Evolutionary conservation across 805 yeast genomes (phyloP).

Genomic region (Lipomyces yamadae): DNA sequence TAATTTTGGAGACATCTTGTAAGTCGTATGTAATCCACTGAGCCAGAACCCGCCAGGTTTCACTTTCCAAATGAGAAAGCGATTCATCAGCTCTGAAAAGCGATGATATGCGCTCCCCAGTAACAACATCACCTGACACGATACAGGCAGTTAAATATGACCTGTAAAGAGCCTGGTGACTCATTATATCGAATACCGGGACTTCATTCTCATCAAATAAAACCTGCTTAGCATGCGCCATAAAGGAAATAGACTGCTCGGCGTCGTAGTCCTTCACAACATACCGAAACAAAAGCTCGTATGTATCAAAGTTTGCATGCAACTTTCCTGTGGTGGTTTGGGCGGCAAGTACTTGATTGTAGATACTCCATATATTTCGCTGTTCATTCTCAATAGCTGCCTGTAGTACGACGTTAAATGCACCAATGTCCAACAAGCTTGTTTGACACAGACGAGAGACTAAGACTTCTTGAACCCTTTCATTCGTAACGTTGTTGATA

Average conservation of each 20-base stretch:
- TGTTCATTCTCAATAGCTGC: constrained; percentile 31
- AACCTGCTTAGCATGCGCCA: constrained; percentile 18
- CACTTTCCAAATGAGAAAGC: constrained; percentile 39
- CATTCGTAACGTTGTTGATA: constrained; percentile 26
- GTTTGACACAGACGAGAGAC: constrained; percentile 22
- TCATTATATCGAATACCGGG: constrained; percentile 24
- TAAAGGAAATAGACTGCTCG: constrained; percentile 17
- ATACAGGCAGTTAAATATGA: constrained; percentile 34
- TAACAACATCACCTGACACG: constrained; percentile 9
- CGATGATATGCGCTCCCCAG: constrained; percentile 11
- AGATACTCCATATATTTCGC: constrained; percentile 26
- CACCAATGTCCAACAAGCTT: constrained; percentile 20
- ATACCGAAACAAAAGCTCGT: constrained; percentile 33
- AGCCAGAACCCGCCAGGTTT: constrained; percentile 47
- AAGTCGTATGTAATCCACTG: constrained; percentile 45
- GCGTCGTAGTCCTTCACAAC: constrained; percentile 27
- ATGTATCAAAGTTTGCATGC: constrained; percentile 33
- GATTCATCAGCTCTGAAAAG: constrained; percentile 22
- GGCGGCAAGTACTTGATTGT: constrained; percentile 6
- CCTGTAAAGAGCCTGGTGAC: constrained; percentile 25
- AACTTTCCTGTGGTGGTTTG: not conserved
- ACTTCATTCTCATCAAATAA: constrained; percentile 16
- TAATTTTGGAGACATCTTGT: constrained; percentile 27
- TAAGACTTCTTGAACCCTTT: constrained; percentile 21
- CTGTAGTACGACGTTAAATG: constrained; percentile 33